Evolutionary conservation across 2,329 filamentous ascomycete genomes (phyloP), one percentile per base, ranked within the genome.

Genomic region (Clonostachys chloroleuca): DNA sequence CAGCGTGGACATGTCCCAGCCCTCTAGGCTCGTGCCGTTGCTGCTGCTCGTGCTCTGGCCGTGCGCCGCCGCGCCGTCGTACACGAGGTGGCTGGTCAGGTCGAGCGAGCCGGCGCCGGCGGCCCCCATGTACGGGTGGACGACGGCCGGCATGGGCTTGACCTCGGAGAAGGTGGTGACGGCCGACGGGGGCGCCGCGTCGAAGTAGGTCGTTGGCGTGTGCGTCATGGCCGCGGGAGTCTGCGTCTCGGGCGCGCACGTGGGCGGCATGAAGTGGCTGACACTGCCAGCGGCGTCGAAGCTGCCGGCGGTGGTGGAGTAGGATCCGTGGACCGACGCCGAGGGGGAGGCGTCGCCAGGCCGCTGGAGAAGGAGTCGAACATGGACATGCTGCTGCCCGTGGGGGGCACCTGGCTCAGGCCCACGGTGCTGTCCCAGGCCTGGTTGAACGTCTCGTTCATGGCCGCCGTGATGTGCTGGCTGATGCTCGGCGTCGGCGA

Each of bases 381-480:
- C 24, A 80, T 59, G 35, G 64, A 66, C 34, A 69, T 55, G 18
- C 60, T 56, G 62, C 56, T 46, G 63, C 61, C 42, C 63, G 56
- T 20, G 13, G 36, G 43, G 2, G 30, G 36, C 5, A 67, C 59
- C 45, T 67, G 65, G 9, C 64, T 57, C 39, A 66, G 51, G 46
- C 52, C 53, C 20, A 57, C 54, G 35, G 47, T 60, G 8, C 67
- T 62, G 14, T 75, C 69, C 71, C 77, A 81, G 5, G 70, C 61
- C 5, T 69, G 62, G 57, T 66, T 69, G 50, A 82, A 75, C 47
- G 77, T 78, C 62, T 84, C 80, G 48, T 72, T 78, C 77, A 82
- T 82, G 35, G 68, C 67, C 0, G 78, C 74, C 41, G 69, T 69
- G 48, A 80, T 59, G 50, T 80, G 77, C 54, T 81, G 76, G 52